Conservation (phyloP, 2,329 filamentous ascomycete genomes). For the Pseudogymnoascus sp. region DNA sequence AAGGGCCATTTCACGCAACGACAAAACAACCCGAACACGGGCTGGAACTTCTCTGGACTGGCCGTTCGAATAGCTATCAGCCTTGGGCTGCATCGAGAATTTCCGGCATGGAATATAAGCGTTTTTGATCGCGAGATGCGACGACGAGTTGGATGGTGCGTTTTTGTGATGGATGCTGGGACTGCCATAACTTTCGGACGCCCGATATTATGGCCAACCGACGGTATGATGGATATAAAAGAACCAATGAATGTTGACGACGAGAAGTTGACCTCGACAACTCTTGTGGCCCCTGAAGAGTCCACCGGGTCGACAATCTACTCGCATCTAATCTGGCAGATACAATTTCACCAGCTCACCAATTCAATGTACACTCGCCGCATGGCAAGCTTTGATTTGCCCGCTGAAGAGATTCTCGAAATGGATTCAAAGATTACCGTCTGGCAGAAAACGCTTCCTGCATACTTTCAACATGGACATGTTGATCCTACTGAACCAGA, state of each 20-base stretch:
- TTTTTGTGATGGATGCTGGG: slow-evolving; percentile 39
- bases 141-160: slow-evolving; percentile 34
- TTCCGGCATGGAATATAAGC: slow-evolving; percentile 29
- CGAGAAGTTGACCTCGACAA: slow-evolving; percentile 6
- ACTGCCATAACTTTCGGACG: slow-evolving; percentile 39
- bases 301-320: slow-evolving; percentile 15
- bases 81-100: slow-evolving; percentile 39
- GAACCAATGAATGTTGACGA: slow-evolving; percentile 31
- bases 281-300: neutral
- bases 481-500: slow-evolving; percentile 16
- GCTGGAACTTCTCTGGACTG: slow-evolving; percentile 41
- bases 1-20: slow-evolving; percentile 39
- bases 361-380: slow-evolving; percentile 22
- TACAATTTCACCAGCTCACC: slow-evolving; percentile 6
- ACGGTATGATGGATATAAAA: slow-evolving; percentile 28
- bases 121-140: slow-evolving; percentile 31
- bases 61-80: slow-evolving; percentile 41
- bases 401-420: slow-evolving; percentile 26
- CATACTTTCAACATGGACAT: slow-evolving; percentile 22
- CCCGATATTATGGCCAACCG: slow-evolving; percentile 25
- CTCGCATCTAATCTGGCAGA: neutral
- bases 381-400: slow-evolving; percentile 1
- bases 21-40: slow-evolving; percentile 40
- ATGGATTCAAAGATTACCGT: slow-evolving; percentile 27
- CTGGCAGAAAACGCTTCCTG: slow-evolving; percentile 25